phyloP scores from a whole-genome alignment of 1,139 yeast species.

The Debaryomycetaceae sp. region DNA sequence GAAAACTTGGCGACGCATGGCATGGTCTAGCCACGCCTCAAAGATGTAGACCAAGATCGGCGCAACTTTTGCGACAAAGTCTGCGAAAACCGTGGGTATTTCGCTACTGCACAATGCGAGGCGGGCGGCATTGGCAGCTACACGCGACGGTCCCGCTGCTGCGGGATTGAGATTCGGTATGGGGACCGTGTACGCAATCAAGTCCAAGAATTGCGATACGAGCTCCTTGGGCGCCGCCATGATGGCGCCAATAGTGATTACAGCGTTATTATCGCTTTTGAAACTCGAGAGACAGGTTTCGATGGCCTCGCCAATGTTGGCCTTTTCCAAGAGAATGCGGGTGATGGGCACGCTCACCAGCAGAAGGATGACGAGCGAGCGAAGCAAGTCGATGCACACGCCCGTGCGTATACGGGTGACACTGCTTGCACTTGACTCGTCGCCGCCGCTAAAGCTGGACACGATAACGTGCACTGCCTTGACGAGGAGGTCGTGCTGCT shows the following conservation, averaged over 20 bases:
- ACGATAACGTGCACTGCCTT: conserved; percentile 18
- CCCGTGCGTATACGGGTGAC: conserved; percentile 17
- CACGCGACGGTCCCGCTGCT: neutral
- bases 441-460: conserved; percentile 15
- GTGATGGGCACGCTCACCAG: conserved; percentile 33
- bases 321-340: conserved; percentile 23
- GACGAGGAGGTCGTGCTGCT: conserved; percentile 14
- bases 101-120: conserved; percentile 13
- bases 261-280: conserved; percentile 7
- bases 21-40: conserved; percentile 64
- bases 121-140: conserved; percentile 17
- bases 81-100: conserved; percentile 18
- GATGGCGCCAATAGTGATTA: conserved; percentile 50
- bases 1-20: conserved; percentile 51
- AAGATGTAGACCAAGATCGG: conserved; percentile 60
- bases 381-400: conserved; percentile 29
- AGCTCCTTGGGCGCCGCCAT: conserved; percentile 69
- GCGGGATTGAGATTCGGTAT: conserved; percentile 6
- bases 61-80: conserved; percentile 42
- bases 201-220: conserved; percentile 41
- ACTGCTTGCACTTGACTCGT: conserved; percentile 3
- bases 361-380: conserved; percentile 29
- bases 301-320: conserved; percentile 32
- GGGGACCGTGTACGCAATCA: conserved; percentile 53
- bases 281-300: conserved; percentile 34